Base-by-base conservation (phyloP, 1,139 yeast genomes). In the Zygosaccharomyces pseudobailii region DNA sequence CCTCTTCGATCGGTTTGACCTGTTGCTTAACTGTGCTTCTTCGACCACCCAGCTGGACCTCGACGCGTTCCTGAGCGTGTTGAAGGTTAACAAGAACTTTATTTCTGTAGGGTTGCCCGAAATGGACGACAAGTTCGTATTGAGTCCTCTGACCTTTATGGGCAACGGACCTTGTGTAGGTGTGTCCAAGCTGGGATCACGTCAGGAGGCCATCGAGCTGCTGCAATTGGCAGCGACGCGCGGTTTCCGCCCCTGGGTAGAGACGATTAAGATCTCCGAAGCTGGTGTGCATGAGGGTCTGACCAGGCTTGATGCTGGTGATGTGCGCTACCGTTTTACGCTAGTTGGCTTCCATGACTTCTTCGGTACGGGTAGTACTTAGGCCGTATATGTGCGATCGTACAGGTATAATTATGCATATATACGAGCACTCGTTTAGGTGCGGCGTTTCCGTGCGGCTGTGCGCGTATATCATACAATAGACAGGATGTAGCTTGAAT, bases 281-380 rank as follows among this genome's bases (percentile, higher is more conserved):
- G 76, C 70, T 45, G 74, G 75, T 53, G 76, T 77, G 42, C 69
- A 71, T 40, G 70, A 73, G 57, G 84, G 79, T 6, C 70, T 78
- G 55, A 72, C 73, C 37, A 74, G 77, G 59, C 70, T 77, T 52
- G 73, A 73, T 45, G 55, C 67, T 23, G 80, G 81, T 57, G 82
- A 81, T 52, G 84, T 79, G 48, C 75, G 76, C 55, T 84, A 81
- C 65, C 78, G 88, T 70, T 76, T 80, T 59, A 82, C 82, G 7
- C 69, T 83, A 58, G 75, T 78, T 46, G 82, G 57, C 19, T 61
- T 65, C 73, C 52, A 59, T 52, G 48, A 62, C 41, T 45, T 48
- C 28, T 48, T 48, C 20, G 48, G 51, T 20, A 48, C 51, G 3
- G 51, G 51, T n/a, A 24, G 27, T 24, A 8, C 2, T 24, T 24